phyloP scores from a whole-genome alignment of 192 early-diverging fungal species.

The Podila minutissima region DNA sequence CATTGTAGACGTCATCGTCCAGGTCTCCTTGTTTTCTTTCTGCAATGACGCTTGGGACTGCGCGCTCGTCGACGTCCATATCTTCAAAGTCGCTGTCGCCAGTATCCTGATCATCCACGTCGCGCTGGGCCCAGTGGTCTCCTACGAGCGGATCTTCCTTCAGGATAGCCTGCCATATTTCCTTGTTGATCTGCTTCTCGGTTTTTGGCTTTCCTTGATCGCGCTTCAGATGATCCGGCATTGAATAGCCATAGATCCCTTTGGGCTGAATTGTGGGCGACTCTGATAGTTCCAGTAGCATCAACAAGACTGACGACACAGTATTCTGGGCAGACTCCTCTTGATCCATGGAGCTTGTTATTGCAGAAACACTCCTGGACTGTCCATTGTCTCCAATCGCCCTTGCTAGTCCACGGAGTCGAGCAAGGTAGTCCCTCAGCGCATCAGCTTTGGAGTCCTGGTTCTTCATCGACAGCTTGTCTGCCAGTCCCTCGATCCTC shows the following conservation, averaged over 20 bases:
- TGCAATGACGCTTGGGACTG: background rate
- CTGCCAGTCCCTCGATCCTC: slow-evolving; percentile 14
- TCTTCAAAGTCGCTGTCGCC: slow-evolving; percentile 41
- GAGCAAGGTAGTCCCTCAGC: slow-evolving; percentile 4
- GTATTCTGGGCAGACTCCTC: slow-evolving; percentile 35
- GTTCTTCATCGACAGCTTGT: slow-evolving; percentile 29
- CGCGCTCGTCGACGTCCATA: slow-evolving; percentile 29
- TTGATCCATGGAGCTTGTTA: slow-evolving; percentile 14
- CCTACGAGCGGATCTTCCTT: slow-evolving; percentile 27
- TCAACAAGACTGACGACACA: slow-evolving; percentile 18
- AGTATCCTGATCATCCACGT: background rate
- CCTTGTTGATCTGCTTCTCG: slow-evolving; percentile 24
- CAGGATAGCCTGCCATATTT: slow-evolving; percentile 23
- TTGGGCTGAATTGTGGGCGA: slow-evolving; percentile 13
- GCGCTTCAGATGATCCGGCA: slow-evolving; percentile 10
- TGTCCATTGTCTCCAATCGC: slow-evolving; percentile 15
- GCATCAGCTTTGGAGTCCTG: slow-evolving; percentile 30
- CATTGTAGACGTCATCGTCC: background rate
- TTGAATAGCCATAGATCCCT: slow-evolving; percentile 11
- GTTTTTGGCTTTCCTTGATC: slow-evolving; percentile 7
- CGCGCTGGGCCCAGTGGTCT: slow-evolving; percentile 20
- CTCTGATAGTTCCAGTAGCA: slow-evolving; percentile 34
- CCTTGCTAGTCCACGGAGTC: slow-evolving; percentile 1
- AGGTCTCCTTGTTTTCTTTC: background rate
- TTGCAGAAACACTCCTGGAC: background rate